Percentiles rank a stretch among this genome's conserved stretches.
Conservation (phyloP, 2,329 filamentous ascomycete species). For the Pseudogymnoascus sp. region DNA sequence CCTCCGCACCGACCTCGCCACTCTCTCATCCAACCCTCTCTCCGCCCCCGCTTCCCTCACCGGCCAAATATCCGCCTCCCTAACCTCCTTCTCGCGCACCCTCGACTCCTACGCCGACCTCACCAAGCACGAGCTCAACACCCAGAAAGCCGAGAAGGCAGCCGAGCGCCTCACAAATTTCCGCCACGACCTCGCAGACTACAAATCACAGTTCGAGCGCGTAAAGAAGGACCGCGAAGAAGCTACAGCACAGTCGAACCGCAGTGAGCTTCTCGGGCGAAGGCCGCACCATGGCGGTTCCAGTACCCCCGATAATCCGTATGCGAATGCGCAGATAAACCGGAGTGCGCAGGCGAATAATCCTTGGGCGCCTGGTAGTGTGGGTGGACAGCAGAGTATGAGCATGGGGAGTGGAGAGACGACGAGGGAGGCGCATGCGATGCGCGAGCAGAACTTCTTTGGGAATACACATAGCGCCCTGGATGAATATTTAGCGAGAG, state of each 20-base stretch:
- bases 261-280: constrained; percentile 77
- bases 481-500: constrained; percentile 89
- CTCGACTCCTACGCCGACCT: constrained; percentile 87
- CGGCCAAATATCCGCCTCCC: constrained; percentile 68
- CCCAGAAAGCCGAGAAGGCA: constrained; percentile 88
- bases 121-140: constrained; percentile 81
- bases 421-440: constrained; percentile 70
- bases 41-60: constrained; percentile 58
- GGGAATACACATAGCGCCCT: constrained; percentile 73
- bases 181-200: constrained; percentile 72
- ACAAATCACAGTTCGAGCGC: constrained; percentile 68
- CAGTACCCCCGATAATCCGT: constrained; percentile 81
- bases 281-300: constrained; percentile 77
- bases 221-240: constrained; percentile 76
- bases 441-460: constrained; percentile 88
- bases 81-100: constrained; percentile 77
- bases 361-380: constrained; percentile 26
- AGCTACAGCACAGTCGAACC: constrained; percentile 56
- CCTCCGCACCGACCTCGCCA: constrained; percentile 69
- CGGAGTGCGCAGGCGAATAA: constrained; percentile 18
- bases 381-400: constrained; percentile 29
- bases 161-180: constrained; percentile 81
- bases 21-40: constrained; percentile 54
- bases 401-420: constrained; percentile 54
- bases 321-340: constrained; percentile 52